Conservation (phyloP, 805 yeast genomes). For the Kluyveromyces siamensis region DNA sequence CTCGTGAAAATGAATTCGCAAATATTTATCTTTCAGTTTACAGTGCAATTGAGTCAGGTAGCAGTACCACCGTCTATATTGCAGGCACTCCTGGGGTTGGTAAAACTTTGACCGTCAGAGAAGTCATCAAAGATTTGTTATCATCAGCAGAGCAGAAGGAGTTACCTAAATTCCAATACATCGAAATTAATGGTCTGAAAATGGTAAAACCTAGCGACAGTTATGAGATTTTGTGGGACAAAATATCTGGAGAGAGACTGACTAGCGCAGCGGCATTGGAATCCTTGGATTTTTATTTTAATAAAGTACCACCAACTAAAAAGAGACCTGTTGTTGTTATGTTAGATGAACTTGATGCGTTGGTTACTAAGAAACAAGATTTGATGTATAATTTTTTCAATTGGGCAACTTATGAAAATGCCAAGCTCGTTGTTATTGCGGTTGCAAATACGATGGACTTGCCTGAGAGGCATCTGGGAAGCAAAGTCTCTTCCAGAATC, state of each 20-base stretch:
- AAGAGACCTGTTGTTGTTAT: constrained; percentile 55
- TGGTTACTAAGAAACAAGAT: constrained; percentile 67
- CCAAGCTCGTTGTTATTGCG: constrained; percentile 80
- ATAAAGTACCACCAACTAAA: constrained; percentile 26
- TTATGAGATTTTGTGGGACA: constrained; percentile 76
- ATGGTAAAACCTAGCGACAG: constrained; percentile 70
- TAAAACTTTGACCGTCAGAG: constrained; percentile 87
- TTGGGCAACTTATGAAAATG: constrained; percentile 84
- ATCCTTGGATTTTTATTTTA: constrained; percentile 63
- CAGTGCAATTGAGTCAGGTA: constrained; percentile 55
- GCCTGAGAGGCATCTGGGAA: constrained; percentile 80
- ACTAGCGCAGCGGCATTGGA: constrained; percentile 57
- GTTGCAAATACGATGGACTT: constrained; percentile 97
- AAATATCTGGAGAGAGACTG: constrained; percentile 50
- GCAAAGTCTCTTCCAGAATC: constrained; percentile 82
- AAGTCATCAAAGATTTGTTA: constrained; percentile 65
- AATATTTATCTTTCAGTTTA: constrained; percentile 61
- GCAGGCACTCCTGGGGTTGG: constrained; percentile 99
- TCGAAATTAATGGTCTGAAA: constrained; percentile 89
- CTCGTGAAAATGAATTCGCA: constrained; percentile 77
- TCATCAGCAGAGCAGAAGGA: constrained; percentile 31
- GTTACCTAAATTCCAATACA: constrained; percentile 49
- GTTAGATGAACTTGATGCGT: constrained; percentile 89
- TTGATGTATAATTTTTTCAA: constrained; percentile 94
- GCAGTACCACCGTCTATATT: constrained; percentile 80